Percentiles rank a stretch among this genome's conserved stretches.
Conservation (phyloP, 352 stramenopile genomes). For the Phytophthora pini region DNA sequence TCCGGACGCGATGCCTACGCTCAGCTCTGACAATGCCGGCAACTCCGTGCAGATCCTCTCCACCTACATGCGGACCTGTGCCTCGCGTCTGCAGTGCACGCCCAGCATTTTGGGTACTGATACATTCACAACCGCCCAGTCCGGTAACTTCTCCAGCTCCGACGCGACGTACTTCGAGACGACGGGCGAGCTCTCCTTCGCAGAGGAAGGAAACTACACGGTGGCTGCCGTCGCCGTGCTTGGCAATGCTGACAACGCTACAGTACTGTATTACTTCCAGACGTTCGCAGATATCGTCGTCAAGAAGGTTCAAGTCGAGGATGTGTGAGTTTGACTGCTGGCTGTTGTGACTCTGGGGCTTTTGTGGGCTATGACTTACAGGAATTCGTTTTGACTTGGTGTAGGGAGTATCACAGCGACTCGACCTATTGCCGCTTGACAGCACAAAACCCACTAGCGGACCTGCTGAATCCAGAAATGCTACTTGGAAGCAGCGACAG, state of each 20-base stretch:
- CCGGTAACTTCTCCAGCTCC: conserved; percentile 49
- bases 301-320: conserved; percentile 22
- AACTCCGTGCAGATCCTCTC: conserved; percentile 50
- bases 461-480: conserved; percentile 26
- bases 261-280: conserved; percentile 60
- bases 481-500: conserved; percentile 43
- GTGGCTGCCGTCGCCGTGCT: conserved; percentile 56
- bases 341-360: not conserved
- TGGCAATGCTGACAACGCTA: conserved; percentile 39
- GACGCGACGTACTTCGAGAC: conserved; percentile 52
- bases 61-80: conserved; percentile 55
- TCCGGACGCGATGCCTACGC: conserved; percentile 35
- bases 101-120: conserved; percentile 29
- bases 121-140: conserved; percentile 35
- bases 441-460: conserved; percentile 42
- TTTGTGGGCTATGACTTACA: conserved; percentile 2
- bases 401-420: conserved; percentile 40
- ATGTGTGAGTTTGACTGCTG: conserved; percentile 19
- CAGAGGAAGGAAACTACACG: conserved; percentile 44
- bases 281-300: conserved; percentile 52
- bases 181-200: conserved; percentile 42
- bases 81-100: conserved; percentile 38
- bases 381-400: not conserved
- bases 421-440: conserved; percentile 61
- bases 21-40: conserved; percentile 37